phyloP scores from a whole-genome alignment of 208 protist species.

The Trichomonas vaginalis region DNA sequence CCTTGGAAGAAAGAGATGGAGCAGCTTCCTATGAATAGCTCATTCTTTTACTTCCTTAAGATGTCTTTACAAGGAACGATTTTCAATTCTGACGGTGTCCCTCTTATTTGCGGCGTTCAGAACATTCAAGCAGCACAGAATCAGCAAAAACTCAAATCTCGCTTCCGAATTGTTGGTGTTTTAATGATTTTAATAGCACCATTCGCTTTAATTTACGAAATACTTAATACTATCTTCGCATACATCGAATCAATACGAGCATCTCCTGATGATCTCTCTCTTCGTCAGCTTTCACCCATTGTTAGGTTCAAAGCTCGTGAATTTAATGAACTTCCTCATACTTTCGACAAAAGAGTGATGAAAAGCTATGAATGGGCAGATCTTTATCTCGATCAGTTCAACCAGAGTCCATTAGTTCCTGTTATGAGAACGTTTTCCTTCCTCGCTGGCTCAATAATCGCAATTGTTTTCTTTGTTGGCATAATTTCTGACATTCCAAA shows the following conservation, averaged over 20 bases:
- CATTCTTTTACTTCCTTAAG: neutral
- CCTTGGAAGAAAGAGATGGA: neutral
- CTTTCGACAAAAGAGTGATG: neutral
- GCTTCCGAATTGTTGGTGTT: neutral
- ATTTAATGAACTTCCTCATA: neutral
- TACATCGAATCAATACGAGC: neutral
- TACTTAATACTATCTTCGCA: neutral
- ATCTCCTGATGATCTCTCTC: neutral
- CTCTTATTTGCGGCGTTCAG: neutral
- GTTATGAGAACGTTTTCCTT: neutral
- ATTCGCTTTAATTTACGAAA: neutral
- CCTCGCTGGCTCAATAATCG: neutral
- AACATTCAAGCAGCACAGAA: neutral
- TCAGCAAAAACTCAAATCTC: neutral
- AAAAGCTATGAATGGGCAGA: constrained; percentile 11
- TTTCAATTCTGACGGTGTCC: neutral
- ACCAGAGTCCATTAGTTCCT: neutral
- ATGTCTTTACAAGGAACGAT: neutral
- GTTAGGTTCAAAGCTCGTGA: neutral
- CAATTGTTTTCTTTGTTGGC: neutral
- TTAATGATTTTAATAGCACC: neutral
- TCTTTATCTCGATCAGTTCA: neutral
- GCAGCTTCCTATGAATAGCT: neutral
- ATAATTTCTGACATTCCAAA: neutral
- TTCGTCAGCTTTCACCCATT: neutral